Evolutionary conservation across 2,329 filamentous ascomycete species (phyloP), one percentile per base, ranked within the genome.

Genomic region (Fusarium devonianum): DNA sequence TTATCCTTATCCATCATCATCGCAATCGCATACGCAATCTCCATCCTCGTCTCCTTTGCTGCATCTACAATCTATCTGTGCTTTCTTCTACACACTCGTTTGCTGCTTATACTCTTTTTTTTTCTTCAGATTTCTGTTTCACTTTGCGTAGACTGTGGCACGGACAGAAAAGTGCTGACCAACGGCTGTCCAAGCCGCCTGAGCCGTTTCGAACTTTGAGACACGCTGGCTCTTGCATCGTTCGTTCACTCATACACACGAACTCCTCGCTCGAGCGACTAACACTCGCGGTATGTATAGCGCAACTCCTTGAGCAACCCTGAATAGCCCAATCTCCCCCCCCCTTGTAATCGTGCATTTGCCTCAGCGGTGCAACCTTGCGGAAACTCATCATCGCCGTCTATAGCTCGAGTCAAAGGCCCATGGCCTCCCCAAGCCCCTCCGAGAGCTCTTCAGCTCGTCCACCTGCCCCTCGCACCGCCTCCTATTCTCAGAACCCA

Each of bases 371-470:
- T 37, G 6, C 30, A 53, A 39, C 41, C 5, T 44, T 18, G 13
- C 19, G 9, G 18, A 60, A 50, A 43, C 63, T 69, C 53, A 69
- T 58, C 34, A 67, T 67, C 58, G 66, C 67, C 6, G 49, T 63
- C n/a, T 59, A 60, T 42, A 66, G 60, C 49, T 53, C 60, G n/a
- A 34, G 44, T 6, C 53, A 65, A 43, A 54, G 59, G 56, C 58
- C 58, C 60, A 75, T 75, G 72, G 66, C 71, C 52, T 63, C 71
- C 42, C 64, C 53, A 53, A 63, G 52, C 52, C 53, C 67, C 39
- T 56, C 58, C 43, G 65, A 65, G 54, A 59, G 64, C 49, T 47
- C 62, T 11, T 58, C 62, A 44, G 60, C 63, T 63, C 71, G 69
- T 23, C 70, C 69, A 10, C 58, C 58, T 21, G 51, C 64, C 17